Base-by-base conservation (phyloP, 306 rosid genomes). In the Glycine tomentella region DNA sequence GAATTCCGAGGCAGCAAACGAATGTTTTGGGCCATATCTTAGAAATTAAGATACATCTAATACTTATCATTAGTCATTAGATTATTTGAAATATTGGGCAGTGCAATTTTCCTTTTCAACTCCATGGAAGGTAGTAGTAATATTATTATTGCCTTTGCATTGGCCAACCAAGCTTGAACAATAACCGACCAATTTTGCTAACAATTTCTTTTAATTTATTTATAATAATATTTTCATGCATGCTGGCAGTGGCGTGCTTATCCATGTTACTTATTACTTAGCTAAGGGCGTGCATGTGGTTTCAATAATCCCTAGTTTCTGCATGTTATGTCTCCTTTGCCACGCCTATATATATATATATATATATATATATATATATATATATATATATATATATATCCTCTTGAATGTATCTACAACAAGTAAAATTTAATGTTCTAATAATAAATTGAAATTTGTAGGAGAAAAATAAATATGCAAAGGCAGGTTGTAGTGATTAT, bases 1-100 rank as follows among this genome's bases (percentile, higher is more conserved):
- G 61, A 9, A 81, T 7, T 33, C 58, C 46, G 25, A 72, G 8
- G n/a, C 12, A 82, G 57, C 59, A 82, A 82, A 68, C 8, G 12
- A 38, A 13, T 55, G 14, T 57, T 3, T 14, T 49, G 64, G 61
- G 67, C 46, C 20, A 74, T 79, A 58, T 4, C 87, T 84, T 84
- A 68, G 81, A 17, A 81, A 50, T 59, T 79, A 84, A 84, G 87
- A 58, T 72, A 83, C 62, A 73, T 65, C 11, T 20, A 79, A 56
- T 12, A 15, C 9, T 7, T 74, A 65, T 53, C 44, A 42, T 20
- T 20, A 36, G 75, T 34, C 34, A 55, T n/a, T 78, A 53, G 53
- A 63, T 78, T 72, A 83, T 16, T 17, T 38, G 80, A 74, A 25
- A 79, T 17, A 75, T 67, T 72, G 69, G 56, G 75, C 53, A 72